Evolutionary conservation across 208 protist species (phyloP).

Genomic region (Phytomonas sp.): DNA sequence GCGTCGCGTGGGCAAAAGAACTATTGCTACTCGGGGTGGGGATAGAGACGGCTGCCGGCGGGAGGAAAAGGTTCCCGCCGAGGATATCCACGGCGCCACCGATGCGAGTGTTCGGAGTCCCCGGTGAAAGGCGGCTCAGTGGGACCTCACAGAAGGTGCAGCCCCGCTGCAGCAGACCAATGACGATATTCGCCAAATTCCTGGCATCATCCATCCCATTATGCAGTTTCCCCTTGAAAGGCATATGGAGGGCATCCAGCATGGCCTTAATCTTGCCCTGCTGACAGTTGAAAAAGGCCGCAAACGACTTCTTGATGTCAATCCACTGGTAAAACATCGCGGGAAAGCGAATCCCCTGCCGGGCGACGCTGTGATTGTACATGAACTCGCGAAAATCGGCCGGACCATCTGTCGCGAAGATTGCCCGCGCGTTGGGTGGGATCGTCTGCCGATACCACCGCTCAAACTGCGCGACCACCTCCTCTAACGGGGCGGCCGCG

Average conservation of each 20-base stretch:
- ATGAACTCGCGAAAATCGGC: slow-evolving; percentile 82
- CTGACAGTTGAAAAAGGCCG: slow-evolving; percentile 64
- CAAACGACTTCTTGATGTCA: slow-evolving; percentile 81
- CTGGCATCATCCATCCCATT: slow-evolving; percentile 81
- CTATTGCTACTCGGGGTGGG: not conserved
- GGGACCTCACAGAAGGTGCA: slow-evolving; percentile 71
- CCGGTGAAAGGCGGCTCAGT: slow-evolving; percentile 28
- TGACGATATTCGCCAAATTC: slow-evolving; percentile 83
- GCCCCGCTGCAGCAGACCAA: slow-evolving; percentile 66
- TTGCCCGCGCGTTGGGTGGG: slow-evolving; percentile 33
- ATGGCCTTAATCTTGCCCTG: slow-evolving; percentile 83
- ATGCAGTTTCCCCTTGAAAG: slow-evolving; percentile 74
- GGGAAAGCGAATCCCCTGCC: slow-evolving; percentile 76
- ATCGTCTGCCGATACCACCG: slow-evolving; percentile 68
- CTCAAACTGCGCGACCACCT: slow-evolving; percentile 77
- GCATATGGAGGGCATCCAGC: slow-evolving; percentile 73
- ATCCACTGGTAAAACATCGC: slow-evolving; percentile 79
- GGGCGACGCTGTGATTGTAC: slow-evolving; percentile 61
- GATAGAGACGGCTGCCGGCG: slow-evolving; percentile 9
- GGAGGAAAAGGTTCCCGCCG: slow-evolving; percentile 14
- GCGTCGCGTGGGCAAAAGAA: not conserved
- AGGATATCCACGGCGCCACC: not conserved
- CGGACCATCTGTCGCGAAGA: slow-evolving; percentile 79
- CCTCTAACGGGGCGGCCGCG: slow-evolving; percentile 47
- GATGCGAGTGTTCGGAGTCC: not conserved